These are phyloP conservation scores for Phylloporus sp. DNA, from an alignment of 768 basidiomycete species.

Conservation along the genomic window DNA sequence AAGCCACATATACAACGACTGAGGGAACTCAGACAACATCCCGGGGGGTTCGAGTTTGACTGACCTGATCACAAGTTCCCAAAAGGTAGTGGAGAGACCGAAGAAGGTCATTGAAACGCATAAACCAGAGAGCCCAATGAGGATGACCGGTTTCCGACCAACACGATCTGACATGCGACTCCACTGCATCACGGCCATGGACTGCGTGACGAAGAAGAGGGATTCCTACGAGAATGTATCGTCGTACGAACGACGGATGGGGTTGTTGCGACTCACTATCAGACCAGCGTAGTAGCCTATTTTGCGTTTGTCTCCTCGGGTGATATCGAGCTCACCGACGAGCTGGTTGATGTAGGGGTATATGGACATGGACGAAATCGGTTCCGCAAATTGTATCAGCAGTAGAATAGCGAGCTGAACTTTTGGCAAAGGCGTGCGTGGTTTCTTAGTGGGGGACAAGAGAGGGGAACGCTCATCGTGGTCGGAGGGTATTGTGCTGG, in stretches of 20 bases:
- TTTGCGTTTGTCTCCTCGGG: conserved; percentile 21
- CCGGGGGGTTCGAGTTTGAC: not conserved
- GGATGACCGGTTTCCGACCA: conserved; percentile 71
- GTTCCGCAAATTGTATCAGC: conserved; percentile 32
- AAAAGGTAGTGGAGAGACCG: conserved; percentile 65
- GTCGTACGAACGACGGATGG: not conserved
- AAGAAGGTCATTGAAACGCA: conserved; percentile 68
- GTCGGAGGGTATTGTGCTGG: not conserved
- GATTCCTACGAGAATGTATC: conserved; percentile 50
- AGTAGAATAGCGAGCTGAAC: conserved; percentile 37
- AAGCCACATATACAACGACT: conserved; percentile 30
- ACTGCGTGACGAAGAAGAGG: conserved; percentile 72
- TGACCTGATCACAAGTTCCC: conserved; percentile 49
- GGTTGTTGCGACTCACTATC: conserved; percentile 40
- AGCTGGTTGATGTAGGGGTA: conserved; percentile 50
- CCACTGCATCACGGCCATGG: conserved; percentile 68
- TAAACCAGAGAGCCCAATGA: conserved; percentile 58
- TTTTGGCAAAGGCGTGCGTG: conserved; percentile 35
- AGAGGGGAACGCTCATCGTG: conserved; percentile 15
- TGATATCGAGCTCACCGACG: conserved; percentile 23
- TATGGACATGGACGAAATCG: conserved; percentile 40
- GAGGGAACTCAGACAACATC: not conserved
- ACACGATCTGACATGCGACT: conserved; percentile 64
- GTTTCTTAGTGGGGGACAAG: conserved; percentile 3
- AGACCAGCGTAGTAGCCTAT: conserved; percentile 68